Percentiles rank a stretch among this genome's conserved stretches.
phyloP scores from a whole-genome alignment of 495 filamentous ascomycete species.

The Letharia columbiana region DNA sequence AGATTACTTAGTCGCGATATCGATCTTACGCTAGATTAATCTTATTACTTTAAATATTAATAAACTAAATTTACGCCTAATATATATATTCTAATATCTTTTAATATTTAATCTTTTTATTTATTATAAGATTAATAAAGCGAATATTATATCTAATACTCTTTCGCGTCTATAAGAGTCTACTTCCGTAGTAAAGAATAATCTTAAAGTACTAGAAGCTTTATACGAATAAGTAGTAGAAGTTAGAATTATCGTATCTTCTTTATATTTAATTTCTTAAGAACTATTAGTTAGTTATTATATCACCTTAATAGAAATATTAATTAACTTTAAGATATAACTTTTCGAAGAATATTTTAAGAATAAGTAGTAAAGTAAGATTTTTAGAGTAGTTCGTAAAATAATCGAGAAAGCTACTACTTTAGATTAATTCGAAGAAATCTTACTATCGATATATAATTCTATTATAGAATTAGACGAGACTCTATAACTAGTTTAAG shows the following conservation, averaged over 20 bases:
- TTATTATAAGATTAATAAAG: slow-evolving; percentile 9
- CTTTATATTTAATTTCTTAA: not conserved
- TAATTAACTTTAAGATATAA: not conserved
- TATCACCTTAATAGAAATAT: slow-evolving; percentile 1
- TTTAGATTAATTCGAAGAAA: not conserved
- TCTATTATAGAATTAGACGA: not conserved
- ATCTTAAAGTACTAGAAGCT: not conserved
- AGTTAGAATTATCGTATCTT: not conserved
- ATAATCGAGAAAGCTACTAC: not conserved
- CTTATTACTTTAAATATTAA: no score
- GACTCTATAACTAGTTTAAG: not conserved
- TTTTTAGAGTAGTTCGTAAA: not conserved
- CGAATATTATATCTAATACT: not conserved
- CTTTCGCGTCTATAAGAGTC: not conserved
- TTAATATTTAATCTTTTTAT: slow-evolving; percentile 11
- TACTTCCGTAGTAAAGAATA: not conserved
- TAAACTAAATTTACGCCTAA: slow-evolving; percentile 9
- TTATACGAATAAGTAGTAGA: not conserved
- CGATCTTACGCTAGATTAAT: no score
- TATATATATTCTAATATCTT: slow-evolving; percentile 1
- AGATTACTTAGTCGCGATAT: no score
- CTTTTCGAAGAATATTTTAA: not conserved
- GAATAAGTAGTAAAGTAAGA: not conserved
- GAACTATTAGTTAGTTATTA: not conserved
- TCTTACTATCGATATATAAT: not conserved